Conservation (phyloP, 148 eudicot genomes). For the Amaranthus palmeri region DNA sequence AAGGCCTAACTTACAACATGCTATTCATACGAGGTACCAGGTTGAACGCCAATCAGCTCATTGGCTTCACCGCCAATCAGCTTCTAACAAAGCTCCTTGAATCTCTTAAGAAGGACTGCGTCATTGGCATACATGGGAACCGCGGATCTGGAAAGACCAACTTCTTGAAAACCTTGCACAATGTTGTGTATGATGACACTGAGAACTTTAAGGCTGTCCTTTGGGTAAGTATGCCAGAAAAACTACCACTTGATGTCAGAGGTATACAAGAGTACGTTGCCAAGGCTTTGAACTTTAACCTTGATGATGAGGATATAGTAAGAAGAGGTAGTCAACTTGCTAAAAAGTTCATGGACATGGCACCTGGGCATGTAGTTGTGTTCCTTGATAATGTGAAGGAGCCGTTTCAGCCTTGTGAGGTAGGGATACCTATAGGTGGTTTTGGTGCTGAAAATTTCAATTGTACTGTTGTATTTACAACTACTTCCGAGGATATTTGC, state of each 20-base stretch:
- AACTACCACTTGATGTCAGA: background rate
- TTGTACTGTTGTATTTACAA: conserved; percentile 17
- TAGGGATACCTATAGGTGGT: conserved; percentile 3
- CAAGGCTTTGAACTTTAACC: conserved; percentile 11
- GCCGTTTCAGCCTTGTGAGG: background rate
- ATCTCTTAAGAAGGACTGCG: background rate
- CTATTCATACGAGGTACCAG: conserved; percentile 3
- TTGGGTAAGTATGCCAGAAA: conserved; percentile 14
- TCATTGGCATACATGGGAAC: conserved; percentile 18
- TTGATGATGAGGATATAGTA: conserved; percentile 15
- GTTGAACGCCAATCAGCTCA: conserved; percentile 3
- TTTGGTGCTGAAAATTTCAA: background rate
- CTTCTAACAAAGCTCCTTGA: background rate
- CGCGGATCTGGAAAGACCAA: conserved; percentile 19
- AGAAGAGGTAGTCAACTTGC: conserved; percentile 15
- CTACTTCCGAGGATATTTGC: conserved; percentile 15
- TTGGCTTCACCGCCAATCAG: conserved; percentile 1
- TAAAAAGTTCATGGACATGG: conserved; percentile 2
- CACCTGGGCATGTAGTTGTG: conserved; percentile 10
- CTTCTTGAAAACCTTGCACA: conserved; percentile 13
- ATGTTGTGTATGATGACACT: background rate
- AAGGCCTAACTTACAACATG: background rate
- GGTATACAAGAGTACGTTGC: conserved; percentile 1
- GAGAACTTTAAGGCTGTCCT: conserved; percentile 11
- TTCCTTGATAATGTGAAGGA: conserved; percentile 16